These are phyloP conservation scores for Kodamaea restingae DNA, from an alignment of 805 yeast species.

Conservation along the genomic window DNA sequence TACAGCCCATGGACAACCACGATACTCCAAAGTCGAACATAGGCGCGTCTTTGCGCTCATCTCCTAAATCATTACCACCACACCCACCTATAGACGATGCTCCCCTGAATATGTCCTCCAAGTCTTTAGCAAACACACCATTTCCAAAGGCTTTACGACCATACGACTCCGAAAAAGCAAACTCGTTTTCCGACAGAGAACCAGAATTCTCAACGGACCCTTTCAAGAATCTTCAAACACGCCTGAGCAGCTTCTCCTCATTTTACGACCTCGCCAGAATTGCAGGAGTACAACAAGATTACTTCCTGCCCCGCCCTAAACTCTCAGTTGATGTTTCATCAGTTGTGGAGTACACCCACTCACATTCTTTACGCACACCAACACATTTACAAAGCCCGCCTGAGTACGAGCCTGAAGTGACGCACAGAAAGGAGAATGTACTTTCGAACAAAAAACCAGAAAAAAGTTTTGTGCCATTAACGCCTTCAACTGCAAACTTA, in stretches of 20 bases:
- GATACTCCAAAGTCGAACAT: too few species aligned
- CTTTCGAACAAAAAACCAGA: background rate
- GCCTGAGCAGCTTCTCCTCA: constrained; percentile 2
- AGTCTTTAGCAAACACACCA: too few species aligned
- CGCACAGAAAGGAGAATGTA: constrained; percentile 2
- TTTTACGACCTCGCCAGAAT: background rate
- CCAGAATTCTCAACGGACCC: background rate
- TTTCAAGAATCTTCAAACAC: background rate
- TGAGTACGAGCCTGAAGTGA: constrained; percentile 6
- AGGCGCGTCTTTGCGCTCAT: too few species aligned
- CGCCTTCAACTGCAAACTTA: constrained; percentile 4
- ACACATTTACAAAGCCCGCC: constrained; percentile 7
- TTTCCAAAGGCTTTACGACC: too few species aligned
- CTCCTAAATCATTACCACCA: too few species aligned
- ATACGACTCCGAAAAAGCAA: background rate
- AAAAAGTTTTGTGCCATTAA: constrained; percentile 5
- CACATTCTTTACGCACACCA: constrained; percentile 1
- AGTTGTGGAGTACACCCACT: constrained; percentile 1
- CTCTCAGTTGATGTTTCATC: constrained; percentile 9
- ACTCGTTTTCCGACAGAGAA: background rate
- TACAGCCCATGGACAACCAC: background rate
- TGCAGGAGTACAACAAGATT: constrained; percentile 8
- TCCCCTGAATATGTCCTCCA: too few species aligned
- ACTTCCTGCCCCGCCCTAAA: constrained; percentile 12
- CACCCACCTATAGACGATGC: too few species aligned